Evolutionary conservation across 176 grass and related monocot genomes (phyloP).

Genomic region (Phoenix roebelenii): DNA sequence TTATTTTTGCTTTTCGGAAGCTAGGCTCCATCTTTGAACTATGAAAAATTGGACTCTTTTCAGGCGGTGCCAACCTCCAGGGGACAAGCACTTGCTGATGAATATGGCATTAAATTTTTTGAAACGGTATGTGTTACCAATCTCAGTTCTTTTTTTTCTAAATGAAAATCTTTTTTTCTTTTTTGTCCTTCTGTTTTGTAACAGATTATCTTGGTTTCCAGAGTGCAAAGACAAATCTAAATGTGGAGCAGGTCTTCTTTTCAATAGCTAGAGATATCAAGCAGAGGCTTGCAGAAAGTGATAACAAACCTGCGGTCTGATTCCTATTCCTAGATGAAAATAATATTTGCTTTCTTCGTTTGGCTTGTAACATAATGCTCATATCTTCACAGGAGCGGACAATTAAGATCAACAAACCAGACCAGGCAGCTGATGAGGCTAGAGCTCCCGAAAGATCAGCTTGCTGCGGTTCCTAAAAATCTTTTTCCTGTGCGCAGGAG

Average conservation of each 20-base stretch:
- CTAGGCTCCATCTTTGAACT: conserved; percentile 9
- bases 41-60: not conserved
- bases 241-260: conserved; percentile 75
- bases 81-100: conserved; percentile 72
- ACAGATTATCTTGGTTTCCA: conserved; percentile 1
- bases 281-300: conserved; percentile 55
- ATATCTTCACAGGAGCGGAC: conserved; percentile 27
- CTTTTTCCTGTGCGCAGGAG: too few relatives aligned
- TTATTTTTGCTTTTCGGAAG: not conserved
- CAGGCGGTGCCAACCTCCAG: conserved; percentile 64
- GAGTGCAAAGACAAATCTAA: conserved; percentile 82
- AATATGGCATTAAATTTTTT: conserved; percentile 78
- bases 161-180: too few relatives aligned
- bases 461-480: conserved; percentile 37
- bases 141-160: too few relatives aligned
- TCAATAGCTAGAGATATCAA: conserved; percentile 65
- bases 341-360: too few relatives aligned
- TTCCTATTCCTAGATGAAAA: too few relatives aligned
- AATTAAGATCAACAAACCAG: conserved; percentile 38
- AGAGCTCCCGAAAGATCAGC: conserved; percentile 28
- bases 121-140: conserved; percentile 38
- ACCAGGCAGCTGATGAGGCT: conserved; percentile 12
- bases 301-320: conserved; percentile 31
- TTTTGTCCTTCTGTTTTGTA: too few relatives aligned
- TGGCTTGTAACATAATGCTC: not conserved